phyloP scores from a whole-genome alignment of 352 stramenopile species.

The Globisporangium megalacanthum region DNA sequence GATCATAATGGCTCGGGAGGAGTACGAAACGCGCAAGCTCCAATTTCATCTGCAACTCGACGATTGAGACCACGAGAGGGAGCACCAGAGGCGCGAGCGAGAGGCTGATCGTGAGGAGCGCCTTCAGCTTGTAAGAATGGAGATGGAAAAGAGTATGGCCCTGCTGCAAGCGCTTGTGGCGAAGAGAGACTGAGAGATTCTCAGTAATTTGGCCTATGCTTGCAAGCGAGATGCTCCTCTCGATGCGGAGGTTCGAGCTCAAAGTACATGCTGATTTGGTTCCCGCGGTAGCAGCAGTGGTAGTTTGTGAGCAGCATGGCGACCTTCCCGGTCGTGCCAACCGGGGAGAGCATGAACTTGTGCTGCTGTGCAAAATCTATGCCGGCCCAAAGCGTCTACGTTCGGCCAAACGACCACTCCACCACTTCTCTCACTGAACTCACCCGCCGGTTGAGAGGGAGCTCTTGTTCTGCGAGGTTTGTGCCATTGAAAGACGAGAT shows the following conservation, averaged over 20 bases:
- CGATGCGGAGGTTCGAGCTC: not conserved
- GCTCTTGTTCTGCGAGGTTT: not conserved
- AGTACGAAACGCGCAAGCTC: not conserved
- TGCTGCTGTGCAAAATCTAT: not conserved
- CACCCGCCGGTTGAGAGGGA: not conserved
- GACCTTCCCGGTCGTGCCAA: not conserved
- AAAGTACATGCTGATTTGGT: not conserved
- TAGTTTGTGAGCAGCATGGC: not conserved
- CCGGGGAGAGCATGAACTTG: not conserved
- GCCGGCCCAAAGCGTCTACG: not conserved
- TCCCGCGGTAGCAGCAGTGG: not conserved
- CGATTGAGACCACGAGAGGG: not conserved
- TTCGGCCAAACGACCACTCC: not conserved
- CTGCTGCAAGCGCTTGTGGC: not conserved
- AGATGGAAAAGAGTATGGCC: not conserved
- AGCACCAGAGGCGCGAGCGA: not conserved
- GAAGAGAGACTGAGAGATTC: not conserved
- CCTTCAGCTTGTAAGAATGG: not conserved
- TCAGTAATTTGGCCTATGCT: not conserved
- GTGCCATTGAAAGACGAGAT: not conserved
- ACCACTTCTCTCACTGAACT: not conserved
- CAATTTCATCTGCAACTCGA: not conserved
- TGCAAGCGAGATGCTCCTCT: not conserved
- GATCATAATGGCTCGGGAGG: not conserved
- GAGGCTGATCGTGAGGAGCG: not conserved